Percentiles rank a stretch among this genome's conserved stretches.
These are phyloP conservation scores for Lentinula aciculospora DNA, from an alignment of 768 basidiomycete genomes.

Conservation along the genomic window DNA sequence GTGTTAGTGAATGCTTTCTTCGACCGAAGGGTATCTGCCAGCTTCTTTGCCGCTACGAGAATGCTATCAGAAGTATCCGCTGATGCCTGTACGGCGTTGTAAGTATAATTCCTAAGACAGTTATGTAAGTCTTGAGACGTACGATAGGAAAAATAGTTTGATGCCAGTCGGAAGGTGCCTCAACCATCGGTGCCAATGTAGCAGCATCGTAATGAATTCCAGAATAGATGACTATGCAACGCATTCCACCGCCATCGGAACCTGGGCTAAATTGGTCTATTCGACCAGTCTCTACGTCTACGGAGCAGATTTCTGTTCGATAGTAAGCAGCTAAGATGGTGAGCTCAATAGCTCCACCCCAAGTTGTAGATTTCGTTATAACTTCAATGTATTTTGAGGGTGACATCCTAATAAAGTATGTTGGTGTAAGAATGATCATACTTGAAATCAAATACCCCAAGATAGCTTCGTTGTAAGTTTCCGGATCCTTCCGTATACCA, in stretches of 20 bases:
- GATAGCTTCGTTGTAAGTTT: conserved; percentile 78
- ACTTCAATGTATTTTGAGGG: conserved; percentile 70
- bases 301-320: conserved; percentile 77
- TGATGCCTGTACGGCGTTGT: conserved; percentile 19
- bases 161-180: conserved; percentile 84
- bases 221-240: conserved; percentile 83
- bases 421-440: conserved; percentile 1
- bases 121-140: conserved; percentile 16
- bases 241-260: conserved; percentile 32
- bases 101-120: neutral
- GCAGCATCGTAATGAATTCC: conserved; percentile 97
- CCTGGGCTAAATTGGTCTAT: conserved; percentile 75
- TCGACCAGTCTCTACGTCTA: conserved; percentile 91
- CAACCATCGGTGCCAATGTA: conserved; percentile 69
- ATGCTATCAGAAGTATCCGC: conserved; percentile 42
- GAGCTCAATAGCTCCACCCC: conserved; percentile 97
- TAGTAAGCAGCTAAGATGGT: conserved; percentile 80
- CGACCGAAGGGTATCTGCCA: conserved; percentile 66
- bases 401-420: conserved; percentile 33
- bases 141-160: conserved; percentile 75
- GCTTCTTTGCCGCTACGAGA: conserved; percentile 57
- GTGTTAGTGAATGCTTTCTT: conserved; percentile 91
- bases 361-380: conserved; percentile 73
- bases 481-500: conserved; percentile 66
- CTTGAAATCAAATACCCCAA: conserved; percentile 58